Base-by-base conservation (phyloP, 148 eudicot genomes). In the Nyssa sinensis region DNA sequence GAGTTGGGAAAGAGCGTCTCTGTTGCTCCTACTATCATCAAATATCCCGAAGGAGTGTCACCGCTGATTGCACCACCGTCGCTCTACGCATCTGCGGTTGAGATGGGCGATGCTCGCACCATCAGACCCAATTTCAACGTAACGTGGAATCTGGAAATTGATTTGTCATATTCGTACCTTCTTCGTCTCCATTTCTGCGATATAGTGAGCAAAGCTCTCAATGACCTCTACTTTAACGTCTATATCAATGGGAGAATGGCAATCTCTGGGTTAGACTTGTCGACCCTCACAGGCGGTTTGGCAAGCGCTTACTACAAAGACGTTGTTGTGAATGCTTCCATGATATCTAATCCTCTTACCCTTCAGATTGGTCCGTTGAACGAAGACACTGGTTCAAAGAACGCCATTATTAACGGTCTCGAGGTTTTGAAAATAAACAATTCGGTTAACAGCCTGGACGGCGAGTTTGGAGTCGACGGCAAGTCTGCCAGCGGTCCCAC, bases 101-200 rank as follows among this genome's bases (percentile, higher is more conserved):
- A 77, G 62, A 82, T 86, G 90, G 85, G 77, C 0, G 79, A 77
- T 61, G 73, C 83, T 0, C 76, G 77, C 0, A 64, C 75, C 5
- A 25, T 29, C 1, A 70, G 57, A 14, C 65, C 87, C 3, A 78
- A 84, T n/a, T 81, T 89, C 70, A 86, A 86, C 37, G 75, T 87
- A 5, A 86, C 88, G 0, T 89, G 90, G 93, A 66, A 76, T 37
- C 53, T 89, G 75, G 75, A 63, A n/a, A 86, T 89, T 3, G 88
- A 87, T 72, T 59, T 80, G 24, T 67, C 77, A 39, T 84, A 75
- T 64, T 68, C 81, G 8, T 84, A 84, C 75, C 51, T 89, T 31
- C 31, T 89, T 9, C 67, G 90, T 28, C 39, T 89, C 34, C 90
- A 89, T 64, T 89, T 89, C 37, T 86, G 90, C 75, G 93, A 89